These are phyloP conservation scores for Phlyctochytrium bullatum DNA, from an alignment of 192 early-diverging fungal species.

Conservation along the genomic window DNA sequence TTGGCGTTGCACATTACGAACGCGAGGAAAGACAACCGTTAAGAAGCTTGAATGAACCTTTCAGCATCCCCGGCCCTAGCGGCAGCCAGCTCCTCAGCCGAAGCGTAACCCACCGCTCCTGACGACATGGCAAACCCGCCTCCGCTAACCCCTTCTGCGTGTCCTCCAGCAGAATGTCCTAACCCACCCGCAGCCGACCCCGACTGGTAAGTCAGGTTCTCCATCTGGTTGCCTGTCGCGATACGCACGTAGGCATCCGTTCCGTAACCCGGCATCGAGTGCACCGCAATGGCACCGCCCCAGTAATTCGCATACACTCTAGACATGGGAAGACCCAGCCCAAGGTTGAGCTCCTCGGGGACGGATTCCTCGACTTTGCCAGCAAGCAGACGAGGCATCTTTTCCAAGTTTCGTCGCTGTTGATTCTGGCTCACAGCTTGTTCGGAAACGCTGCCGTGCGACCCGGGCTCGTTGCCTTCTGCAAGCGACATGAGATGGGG, in stretches of 20 bases:
- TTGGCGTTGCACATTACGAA: no score
- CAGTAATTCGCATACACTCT: constrained; percentile 93
- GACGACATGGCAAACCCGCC: no score
- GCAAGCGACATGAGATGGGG: neutral
- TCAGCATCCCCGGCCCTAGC: no score
- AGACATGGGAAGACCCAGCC: constrained; percentile 91
- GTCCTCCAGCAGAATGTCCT: no score
- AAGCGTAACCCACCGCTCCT: no score
- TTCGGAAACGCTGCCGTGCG: neutral
- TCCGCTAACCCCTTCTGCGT: no score
- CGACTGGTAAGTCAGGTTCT: neutral
- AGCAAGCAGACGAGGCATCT: constrained; percentile 69
- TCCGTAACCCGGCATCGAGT: constrained; percentile 84
- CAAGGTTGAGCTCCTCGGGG: constrained; percentile 48
- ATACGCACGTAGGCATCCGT: constrained; percentile 89
- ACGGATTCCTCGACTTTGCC: constrained; percentile 69
- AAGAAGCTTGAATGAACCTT: no score
- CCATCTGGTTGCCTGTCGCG: constrained; percentile 35
- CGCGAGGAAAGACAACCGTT: no score
- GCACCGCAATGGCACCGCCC: constrained; percentile 81
- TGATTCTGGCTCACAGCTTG: neutral
- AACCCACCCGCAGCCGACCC: no score
- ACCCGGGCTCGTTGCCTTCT: neutral
- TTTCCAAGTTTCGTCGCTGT: constrained; percentile 52
- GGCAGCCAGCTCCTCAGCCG: no score